These are phyloP conservation scores for Cutaneotrichosporon sp. DNA, from an alignment of 1,284 basidiomycete genomes.

Conservation along the genomic window DNA sequence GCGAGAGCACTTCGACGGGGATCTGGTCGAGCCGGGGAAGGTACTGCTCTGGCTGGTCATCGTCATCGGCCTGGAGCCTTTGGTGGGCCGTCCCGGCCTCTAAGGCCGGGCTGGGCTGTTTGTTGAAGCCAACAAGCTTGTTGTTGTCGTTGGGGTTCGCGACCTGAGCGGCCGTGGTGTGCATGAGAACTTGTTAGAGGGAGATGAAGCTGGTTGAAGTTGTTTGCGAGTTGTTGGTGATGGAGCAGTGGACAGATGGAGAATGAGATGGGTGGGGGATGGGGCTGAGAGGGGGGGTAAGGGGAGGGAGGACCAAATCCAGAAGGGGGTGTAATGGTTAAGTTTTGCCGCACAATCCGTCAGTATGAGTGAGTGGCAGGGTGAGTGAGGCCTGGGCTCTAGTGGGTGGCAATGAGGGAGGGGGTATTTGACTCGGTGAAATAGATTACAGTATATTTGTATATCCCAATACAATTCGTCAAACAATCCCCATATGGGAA, in stretches of 20 bases:
- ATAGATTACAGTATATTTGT: no score
- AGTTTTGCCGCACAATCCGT: not conserved
- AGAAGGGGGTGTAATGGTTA: not conserved
- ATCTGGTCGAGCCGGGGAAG: conserved; percentile 41
- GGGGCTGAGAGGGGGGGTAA: not conserved
- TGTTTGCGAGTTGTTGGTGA: not conserved
- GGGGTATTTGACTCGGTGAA: no score
- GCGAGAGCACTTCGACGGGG: conserved; percentile 43
- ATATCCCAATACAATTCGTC: no score
- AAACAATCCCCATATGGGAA: no score
- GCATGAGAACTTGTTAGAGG: conserved; percentile 13
- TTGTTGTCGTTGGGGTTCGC: not conserved
- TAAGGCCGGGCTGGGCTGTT: not conserved
- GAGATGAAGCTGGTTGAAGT: not conserved
- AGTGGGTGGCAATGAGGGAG: no score
- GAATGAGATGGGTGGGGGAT: not conserved
- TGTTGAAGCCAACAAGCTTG: conserved; percentile 6
- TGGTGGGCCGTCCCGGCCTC: not conserved
- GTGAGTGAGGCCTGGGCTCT: no score
- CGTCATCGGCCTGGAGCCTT: not conserved
- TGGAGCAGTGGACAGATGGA: not conserved
- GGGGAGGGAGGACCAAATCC: not conserved
- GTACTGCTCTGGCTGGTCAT: conserved; percentile 1
- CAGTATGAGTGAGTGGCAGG: no score
- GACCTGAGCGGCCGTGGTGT: conserved; percentile 14